These are phyloP conservation scores for sorghum (Sorghum bicolor) DNA, from an alignment of 176 grass and related monocot genomes.

Conservation along the genomic window Sorghum_bicolor_NCBIv3 NC_012873.2:57351001-57351500, in stretches of 20 bases:
- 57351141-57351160: slow-evolving; percentile 1
- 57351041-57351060: slow-evolving; percentile 4
- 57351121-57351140: not conserved
- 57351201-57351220: not conserved
- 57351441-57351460: not conserved
- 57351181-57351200: not conserved
- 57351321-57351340: not conserved
- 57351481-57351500: not conserved
- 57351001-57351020: not conserved
- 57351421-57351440: not conserved
- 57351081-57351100: not conserved
- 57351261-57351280: not conserved
- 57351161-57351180: not conserved
- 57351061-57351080: not conserved
- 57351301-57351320: not conserved
- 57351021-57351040: not conserved
- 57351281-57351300: not conserved
- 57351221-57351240: slow-evolving; percentile 1
- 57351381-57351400: not conserved
- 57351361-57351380: not conserved
- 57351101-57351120: not conserved
- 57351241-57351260: slow-evolving; percentile 1
- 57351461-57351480: not conserved
- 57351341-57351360: not conserved
- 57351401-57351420: not conserved